Evolutionary conservation across 2,329 filamentous ascomycete species (phyloP).

Genomic region (Fusarium pilosicola): DNA sequence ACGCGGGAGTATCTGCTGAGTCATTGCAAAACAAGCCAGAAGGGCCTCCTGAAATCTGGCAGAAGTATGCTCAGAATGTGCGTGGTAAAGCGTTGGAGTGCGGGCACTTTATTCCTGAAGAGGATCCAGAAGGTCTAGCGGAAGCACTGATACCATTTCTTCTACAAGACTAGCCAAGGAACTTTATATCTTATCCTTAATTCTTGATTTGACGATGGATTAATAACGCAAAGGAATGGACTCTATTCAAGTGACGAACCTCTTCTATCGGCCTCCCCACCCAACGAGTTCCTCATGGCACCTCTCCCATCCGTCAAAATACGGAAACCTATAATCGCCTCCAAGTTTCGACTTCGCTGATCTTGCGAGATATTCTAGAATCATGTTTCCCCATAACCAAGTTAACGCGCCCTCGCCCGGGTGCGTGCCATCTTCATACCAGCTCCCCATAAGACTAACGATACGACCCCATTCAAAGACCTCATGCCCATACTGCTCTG

Average conservation of each 20-base stretch:
- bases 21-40: not conserved
- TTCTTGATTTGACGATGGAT: too few species aligned
- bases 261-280: not conserved
- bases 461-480: constrained; percentile 6
- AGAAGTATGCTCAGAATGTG: not conserved
- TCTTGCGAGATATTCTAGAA: constrained; percentile 9
- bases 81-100: not conserved
- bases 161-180: too few species aligned
- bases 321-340: not conserved
- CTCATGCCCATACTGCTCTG: not conserved
- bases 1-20: not conserved
- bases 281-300: not conserved
- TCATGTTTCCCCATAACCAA: constrained; percentile 8
- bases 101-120: not conserved
- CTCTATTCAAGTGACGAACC: too few species aligned
- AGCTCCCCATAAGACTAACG: not conserved
- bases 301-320: constrained; percentile 13
- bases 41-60: not conserved
- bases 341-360: not conserved
- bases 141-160: not conserved
- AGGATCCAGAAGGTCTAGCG: not conserved
- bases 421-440: not conserved
- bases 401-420: not conserved
- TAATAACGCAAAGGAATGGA: too few species aligned
- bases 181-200: too few species aligned